Evolutionary conservation across 306 rosid genomes (phyloP).

Genomic region (Leucaena leucocephala): DNA sequence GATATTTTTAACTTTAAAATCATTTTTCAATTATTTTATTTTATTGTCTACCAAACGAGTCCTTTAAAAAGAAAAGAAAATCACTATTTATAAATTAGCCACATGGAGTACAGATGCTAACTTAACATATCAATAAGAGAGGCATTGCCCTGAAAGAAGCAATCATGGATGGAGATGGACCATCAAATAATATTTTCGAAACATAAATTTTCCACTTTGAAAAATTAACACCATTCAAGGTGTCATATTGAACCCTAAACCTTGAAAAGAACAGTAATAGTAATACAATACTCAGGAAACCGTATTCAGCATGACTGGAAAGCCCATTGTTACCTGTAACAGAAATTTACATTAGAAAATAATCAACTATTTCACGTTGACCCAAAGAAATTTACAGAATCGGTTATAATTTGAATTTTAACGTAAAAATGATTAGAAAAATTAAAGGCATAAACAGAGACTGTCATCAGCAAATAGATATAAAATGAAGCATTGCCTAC

Average conservation of each 20-base stretch:
- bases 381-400: not conserved
- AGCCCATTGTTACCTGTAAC: slow-evolving; percentile 37
- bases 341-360: not conserved
- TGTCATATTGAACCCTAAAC: slow-evolving; percentile 15
- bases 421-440: not conserved
- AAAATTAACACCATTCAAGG: slow-evolving; percentile 15
- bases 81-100: not conserved
- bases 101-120: not conserved
- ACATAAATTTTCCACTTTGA: not conserved
- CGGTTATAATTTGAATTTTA: not conserved
- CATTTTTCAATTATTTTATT: not conserved
- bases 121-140: not conserved
- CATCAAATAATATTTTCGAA: slow-evolving; percentile 5
- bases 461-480: not conserved
- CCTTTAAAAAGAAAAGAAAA: not conserved
- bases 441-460: slow-evolving; percentile 16
- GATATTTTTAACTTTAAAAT: not conserved
- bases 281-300: not conserved
- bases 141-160: not conserved
- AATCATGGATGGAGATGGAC: not conserved
- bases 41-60: not conserved
- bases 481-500: slow-evolving; percentile 36
- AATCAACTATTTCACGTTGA: not conserved
- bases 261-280: not conserved
- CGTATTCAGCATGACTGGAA: slow-evolving; percentile 18